Evolutionary conservation across 345 rosid genomes (phyloP).

Genomic region (Eucalyptus pauciflora): DNA sequence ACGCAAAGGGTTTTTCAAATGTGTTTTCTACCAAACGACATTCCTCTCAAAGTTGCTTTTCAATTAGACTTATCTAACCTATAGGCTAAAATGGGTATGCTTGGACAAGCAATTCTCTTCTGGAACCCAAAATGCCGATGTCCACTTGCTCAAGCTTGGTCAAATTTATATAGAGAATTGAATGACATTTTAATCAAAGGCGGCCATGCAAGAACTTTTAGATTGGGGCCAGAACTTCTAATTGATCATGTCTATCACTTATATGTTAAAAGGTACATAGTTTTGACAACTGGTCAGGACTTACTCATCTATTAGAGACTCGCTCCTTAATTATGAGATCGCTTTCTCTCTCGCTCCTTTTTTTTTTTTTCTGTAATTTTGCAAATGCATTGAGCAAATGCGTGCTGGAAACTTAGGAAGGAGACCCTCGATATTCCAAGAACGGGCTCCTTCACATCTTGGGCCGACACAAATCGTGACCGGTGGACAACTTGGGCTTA

Average conservation of each 20-base stretch:
- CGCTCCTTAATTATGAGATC: too few relatives aligned
- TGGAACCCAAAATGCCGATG: neutral
- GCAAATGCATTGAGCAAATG: too few relatives aligned
- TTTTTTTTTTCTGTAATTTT: too few relatives aligned
- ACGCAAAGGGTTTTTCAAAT: too few relatives aligned
- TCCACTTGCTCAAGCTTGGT: neutral
- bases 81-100: neutral
- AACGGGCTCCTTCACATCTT: neutral
- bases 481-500: neutral
- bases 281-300: neutral
- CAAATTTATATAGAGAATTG: neutral
- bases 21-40: too few relatives aligned
- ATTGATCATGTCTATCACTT: neutral
- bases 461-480: neutral
- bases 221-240: neutral
- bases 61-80: too few relatives aligned
- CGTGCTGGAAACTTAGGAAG: too few relatives aligned
- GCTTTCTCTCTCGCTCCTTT: too few relatives aligned
- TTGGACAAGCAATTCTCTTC: neutral
- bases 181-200: neutral
- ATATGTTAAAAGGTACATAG: neutral
- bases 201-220: neutral
- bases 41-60: too few relatives aligned
- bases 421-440: neutral
- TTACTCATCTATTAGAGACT: neutral